Evolutionary conservation across 139 green algal species (phyloP).

Genomic region (Volvox africanus): DNA sequence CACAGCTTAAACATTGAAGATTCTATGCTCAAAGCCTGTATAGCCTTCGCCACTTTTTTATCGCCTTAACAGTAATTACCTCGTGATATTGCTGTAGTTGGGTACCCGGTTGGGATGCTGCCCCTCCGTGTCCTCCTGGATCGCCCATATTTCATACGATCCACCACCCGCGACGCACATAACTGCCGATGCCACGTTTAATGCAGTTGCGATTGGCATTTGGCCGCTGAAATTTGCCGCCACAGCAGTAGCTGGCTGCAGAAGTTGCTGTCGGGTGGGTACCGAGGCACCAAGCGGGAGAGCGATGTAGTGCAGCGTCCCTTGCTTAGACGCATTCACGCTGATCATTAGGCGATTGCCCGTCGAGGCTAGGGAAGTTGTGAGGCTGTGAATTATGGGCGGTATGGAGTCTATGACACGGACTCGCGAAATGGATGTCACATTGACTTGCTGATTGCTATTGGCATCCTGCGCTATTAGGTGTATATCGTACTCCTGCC

Average conservation of each 20-base stretch:
- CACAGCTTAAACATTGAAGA: too few species aligned
- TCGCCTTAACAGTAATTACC: constrained; percentile 20
- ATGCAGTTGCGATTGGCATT: constrained; percentile 3
- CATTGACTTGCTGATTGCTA: constrained; percentile 40
- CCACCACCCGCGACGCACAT: constrained; percentile 57
- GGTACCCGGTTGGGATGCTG: constrained; percentile 20
- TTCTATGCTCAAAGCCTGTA: too few species aligned
- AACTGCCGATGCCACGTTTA: not conserved
- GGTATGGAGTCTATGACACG: constrained; percentile 49
- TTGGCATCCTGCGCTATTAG: constrained; percentile 25
- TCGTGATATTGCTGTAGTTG: constrained; percentile 59
- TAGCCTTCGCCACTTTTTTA: too few species aligned
- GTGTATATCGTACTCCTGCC: constrained; percentile 48
- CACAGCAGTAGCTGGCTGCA: constrained; percentile 4
- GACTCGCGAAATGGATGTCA: constrained; percentile 41
- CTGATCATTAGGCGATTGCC: constrained; percentile 46
- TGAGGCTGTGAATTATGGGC: constrained; percentile 31
- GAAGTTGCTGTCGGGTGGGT: constrained; percentile 41
- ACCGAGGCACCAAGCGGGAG: not conserved
- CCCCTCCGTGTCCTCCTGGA: constrained; percentile 61
- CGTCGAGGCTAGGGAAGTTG: constrained; percentile 10
- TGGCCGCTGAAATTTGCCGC: constrained; percentile 58
- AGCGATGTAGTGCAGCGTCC: constrained; percentile 35
- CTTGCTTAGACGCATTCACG: constrained; percentile 42
- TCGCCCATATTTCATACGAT: constrained; percentile 54